Percentiles rank a stretch among this genome's conserved stretches.
Evolutionary conservation across 345 rosid species (phyloP).

Genomic region (Euphorbia lathyris): DNA sequence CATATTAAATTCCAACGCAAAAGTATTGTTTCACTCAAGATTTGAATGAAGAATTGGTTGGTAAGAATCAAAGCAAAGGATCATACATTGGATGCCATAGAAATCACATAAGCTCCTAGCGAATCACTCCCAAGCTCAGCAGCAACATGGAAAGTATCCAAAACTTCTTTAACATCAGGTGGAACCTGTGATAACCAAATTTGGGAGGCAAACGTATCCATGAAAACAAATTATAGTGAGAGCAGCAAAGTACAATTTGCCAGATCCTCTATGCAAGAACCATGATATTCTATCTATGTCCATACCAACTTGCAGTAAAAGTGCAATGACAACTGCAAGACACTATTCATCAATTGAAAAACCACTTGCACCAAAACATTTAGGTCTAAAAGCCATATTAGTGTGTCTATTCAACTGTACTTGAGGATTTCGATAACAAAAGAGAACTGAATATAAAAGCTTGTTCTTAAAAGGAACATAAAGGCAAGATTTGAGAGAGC

Average conservation of each 20-base stretch:
- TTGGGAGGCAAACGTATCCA: background rate
- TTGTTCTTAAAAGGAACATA: too few species aligned
- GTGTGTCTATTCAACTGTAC: too few species aligned
- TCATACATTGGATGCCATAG: conserved; percentile 96
- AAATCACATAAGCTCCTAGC: conserved; percentile 96
- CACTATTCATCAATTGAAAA: background rate
- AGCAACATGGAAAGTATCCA: conserved; percentile 87
- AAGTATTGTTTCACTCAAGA: background rate
- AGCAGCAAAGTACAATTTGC: conserved; percentile 6
- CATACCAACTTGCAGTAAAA: background rate
- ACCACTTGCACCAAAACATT: background rate
- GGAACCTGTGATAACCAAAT: conserved; percentile 49
- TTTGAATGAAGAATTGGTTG: background rate
- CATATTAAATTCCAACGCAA: background rate
- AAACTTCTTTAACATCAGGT: conserved; percentile 76
- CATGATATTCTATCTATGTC: background rate
- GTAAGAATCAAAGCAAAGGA: conserved; percentile 11
- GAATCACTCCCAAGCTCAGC: conserved; percentile 93
- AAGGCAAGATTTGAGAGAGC: too few species aligned
- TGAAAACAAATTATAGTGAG: conserved; percentile 3
- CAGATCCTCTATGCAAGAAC: conserved; percentile 11
- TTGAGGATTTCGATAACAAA: too few species aligned
- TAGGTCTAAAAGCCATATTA: background rate
- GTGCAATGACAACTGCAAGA: background rate
- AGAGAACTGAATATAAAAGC: too few species aligned